A percentile compares a stretch with the other conserved stretches of the same genome.
phyloP scores from a whole-genome alignment of 352 stramenopile species.

The Phytopythium helicoides region DNA sequence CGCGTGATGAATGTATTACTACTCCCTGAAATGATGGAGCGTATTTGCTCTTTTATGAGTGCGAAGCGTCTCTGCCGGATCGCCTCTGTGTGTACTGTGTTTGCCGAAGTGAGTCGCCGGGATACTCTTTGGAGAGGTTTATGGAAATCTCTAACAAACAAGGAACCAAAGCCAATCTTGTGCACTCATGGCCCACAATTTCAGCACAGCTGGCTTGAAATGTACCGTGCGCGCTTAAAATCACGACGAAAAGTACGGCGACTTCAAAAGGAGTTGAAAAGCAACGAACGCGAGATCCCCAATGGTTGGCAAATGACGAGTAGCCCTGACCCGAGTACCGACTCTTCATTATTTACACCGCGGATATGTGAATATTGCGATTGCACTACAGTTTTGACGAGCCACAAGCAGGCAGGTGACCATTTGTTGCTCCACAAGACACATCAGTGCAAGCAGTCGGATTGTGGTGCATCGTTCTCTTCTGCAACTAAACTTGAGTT shows the following conservation, averaged over 20 bases:
- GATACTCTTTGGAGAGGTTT: conserved; percentile 39
- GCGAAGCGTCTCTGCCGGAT: conserved; percentile 66
- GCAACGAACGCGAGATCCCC: neutral
- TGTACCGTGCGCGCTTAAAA: conserved; percentile 27
- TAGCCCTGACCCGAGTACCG: neutral
- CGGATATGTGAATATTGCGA: conserved; percentile 34
- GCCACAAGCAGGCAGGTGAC: conserved; percentile 10
- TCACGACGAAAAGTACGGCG: conserved; percentile 21
- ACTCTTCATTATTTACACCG: conserved; percentile 14
- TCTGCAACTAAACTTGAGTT: conserved; percentile 21
- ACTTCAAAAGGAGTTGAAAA: conserved; percentile 13
- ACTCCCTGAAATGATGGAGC: conserved; percentile 64
- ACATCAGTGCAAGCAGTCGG: conserved; percentile 21
- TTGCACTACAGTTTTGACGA: conserved; percentile 33
- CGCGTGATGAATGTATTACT: conserved; percentile 49
- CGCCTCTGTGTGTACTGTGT: conserved; percentile 43
- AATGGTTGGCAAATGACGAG: conserved; percentile 3
- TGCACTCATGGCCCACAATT: conserved; percentile 30
- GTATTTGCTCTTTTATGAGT: conserved; percentile 67
- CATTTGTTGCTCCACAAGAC: conserved; percentile 25
- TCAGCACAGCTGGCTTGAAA: conserved; percentile 28
- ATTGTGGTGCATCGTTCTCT: conserved; percentile 31
- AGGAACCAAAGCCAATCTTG: conserved; percentile 9
- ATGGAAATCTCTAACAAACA: conserved; percentile 20
- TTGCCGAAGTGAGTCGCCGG: conserved; percentile 33